Evolutionary conservation across 306 rosid species (phyloP).

Genomic region (Pachyrhizus erosus): DNA sequence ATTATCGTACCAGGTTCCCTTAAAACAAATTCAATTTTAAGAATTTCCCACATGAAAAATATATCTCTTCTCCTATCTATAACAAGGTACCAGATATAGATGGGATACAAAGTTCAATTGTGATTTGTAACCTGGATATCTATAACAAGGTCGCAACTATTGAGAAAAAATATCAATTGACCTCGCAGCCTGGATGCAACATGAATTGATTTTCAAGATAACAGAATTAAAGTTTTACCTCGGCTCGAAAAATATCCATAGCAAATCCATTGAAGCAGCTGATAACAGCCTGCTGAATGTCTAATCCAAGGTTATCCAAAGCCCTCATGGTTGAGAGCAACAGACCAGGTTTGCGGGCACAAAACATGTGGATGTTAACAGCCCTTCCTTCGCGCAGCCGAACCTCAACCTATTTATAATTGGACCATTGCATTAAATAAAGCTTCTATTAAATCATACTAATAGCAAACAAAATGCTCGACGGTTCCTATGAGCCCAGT

Average conservation of each 20-base stretch:
- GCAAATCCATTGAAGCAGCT: conserved; percentile 98
- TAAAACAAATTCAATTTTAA: not conserved
- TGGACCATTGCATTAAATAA: conserved; percentile 1
- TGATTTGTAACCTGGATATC: not conserved
- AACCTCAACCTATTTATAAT: conserved; percentile 72
- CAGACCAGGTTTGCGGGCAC: conserved; percentile 80
- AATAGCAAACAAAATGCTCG: not conserved
- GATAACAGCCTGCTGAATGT: conserved; percentile 93
- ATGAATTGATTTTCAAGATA: not conserved
- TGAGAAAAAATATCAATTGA: not conserved
- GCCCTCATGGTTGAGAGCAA: conserved; percentile 93
- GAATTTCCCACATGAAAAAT: not conserved
- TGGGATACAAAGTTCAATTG: not conserved
- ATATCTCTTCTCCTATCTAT: not conserved
- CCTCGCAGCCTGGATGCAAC: not conserved
- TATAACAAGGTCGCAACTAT: not conserved
- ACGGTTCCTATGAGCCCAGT: not conserved
- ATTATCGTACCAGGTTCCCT: not conserved
- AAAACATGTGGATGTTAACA: conserved; percentile 94
- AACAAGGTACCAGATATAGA: not conserved
- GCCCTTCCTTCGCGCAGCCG: conserved; percentile 84
- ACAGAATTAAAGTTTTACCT: conserved; percentile 63
- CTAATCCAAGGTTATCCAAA: conserved; percentile 83
- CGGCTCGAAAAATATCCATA: conserved; percentile 87
- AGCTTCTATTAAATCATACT: not conserved